phyloP scores from a whole-genome alignment of 129 eudicot species.

The Solidago caesia region DNA sequence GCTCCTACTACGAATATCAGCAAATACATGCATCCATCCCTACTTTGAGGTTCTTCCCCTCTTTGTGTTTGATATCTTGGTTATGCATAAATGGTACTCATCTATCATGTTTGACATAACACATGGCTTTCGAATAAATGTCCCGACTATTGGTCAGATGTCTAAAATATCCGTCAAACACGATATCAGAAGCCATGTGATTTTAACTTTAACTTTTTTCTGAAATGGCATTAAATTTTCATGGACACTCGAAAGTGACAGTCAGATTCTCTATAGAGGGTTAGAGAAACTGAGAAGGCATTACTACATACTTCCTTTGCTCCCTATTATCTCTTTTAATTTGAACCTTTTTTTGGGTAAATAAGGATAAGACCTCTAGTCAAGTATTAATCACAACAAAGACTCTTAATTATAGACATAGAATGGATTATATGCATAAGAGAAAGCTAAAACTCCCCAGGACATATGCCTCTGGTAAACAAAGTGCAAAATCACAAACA shows the following conservation, averaged over 20 bases:
- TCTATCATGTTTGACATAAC: background rate
- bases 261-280: background rate
- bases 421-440: background rate
- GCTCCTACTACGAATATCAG: background rate
- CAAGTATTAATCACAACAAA: background rate
- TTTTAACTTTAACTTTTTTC: background rate
- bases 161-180: background rate
- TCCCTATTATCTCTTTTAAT: no score
- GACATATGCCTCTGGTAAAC: background rate
- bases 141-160: background rate
- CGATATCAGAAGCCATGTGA: background rate
- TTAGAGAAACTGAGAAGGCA: background rate
- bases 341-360: background rate
- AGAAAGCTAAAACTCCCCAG: background rate
- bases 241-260: background rate
- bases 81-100: conserved; percentile 5
- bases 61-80: background rate
- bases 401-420: background rate
- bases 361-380: background rate
- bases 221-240: background rate
- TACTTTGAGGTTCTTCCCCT: background rate
- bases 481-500: background rate
- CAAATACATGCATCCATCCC: background rate
- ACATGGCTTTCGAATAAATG: background rate
- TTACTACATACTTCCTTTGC: background rate